Evolutionary conservation across 2,329 filamentous ascomycete species (phyloP), one percentile per base, ranked within the genome.

Genomic region (Chaetomium olivaceum): DNA sequence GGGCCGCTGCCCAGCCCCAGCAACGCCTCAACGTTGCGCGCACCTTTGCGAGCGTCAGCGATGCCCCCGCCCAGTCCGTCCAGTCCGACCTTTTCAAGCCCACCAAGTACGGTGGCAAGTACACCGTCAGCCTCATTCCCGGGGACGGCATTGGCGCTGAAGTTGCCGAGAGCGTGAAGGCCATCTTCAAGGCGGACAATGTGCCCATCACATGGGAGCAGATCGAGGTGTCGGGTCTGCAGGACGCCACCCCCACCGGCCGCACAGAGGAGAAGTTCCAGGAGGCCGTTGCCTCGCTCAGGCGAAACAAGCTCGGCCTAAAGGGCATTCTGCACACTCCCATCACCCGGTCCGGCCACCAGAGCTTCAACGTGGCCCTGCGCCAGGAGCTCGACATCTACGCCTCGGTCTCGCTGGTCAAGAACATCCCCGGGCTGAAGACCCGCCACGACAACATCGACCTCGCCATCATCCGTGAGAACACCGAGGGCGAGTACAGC

Each of bases 331-430:
- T 99, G 56, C 94, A 97, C 86, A 99, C 95, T 29, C 95, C 95
- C 72, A 91, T 99, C 78, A 92, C 93, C 83, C 90, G 95, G 75
- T 97, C 93, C 71, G 95, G 95, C 75, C 95, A 99, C 87, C 92
- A 96, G 83, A 96, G 92, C 73, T 99, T 99, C 93, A 99, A 99
- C 85, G 95, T 99, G 74, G 95, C 95, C 75, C 89, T 99, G 80
- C 93, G 95, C 76, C 95, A 99, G 85, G 95, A 98, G 82, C 92
- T 99, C 78, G 95, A 99, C 83, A 98, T 99, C 81, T 99, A 98
- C 83, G 95, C 95, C 78, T 96, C 92, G 72, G 95, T 99, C 78
- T 92, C 93, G 76, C 87, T 98, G 73, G 93, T 99, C 86, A 98
- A 98, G 90, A 99, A 99, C 86, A 98, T 99, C 76, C 95, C 95